Conservation (phyloP, 2,329 filamentous ascomycete species). For the Lecanicillium sp. region DNA sequence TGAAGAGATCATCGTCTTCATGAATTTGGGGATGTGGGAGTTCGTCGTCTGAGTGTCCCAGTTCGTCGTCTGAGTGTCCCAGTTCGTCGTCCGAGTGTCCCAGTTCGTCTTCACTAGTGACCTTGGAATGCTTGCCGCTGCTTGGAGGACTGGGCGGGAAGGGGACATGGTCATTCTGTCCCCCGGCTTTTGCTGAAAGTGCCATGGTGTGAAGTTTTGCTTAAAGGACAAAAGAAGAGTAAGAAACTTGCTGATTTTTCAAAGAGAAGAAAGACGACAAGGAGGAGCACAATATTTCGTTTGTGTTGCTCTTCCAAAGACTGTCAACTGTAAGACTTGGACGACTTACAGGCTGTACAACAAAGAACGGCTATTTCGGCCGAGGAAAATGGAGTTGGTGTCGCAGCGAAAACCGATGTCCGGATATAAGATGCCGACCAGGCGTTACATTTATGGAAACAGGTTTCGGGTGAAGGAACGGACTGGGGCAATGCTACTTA, state of each 20-base stretch:
- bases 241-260: neutral
- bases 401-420: too few species aligned
- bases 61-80: constrained; percentile 21
- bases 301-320: too few species aligned
- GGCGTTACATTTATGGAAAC: too few species aligned
- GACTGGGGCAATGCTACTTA: constrained; percentile 4
- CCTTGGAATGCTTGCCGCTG: constrained; percentile 20
- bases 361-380: too few species aligned
- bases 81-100: too few species aligned
- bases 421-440: too few species aligned
- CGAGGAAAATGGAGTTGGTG: too few species aligned
- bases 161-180: neutral
- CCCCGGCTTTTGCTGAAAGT: neutral
- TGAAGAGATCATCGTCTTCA: constrained; percentile 12
- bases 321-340: too few species aligned
- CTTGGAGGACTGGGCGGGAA: constrained; percentile 7
- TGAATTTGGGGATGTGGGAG: constrained; percentile 5
- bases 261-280: neutral
- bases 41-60: constrained; percentile 6
- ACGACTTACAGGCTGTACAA: too few species aligned
- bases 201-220: constrained; percentile 1
- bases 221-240: too few species aligned
- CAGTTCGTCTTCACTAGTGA: constrained; percentile 23
- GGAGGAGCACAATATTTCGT: neutral
- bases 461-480: too few species aligned